phyloP scores from a whole-genome alignment of 2,329 filamentous ascomycete species.

The Cadophora malorum region DNA sequence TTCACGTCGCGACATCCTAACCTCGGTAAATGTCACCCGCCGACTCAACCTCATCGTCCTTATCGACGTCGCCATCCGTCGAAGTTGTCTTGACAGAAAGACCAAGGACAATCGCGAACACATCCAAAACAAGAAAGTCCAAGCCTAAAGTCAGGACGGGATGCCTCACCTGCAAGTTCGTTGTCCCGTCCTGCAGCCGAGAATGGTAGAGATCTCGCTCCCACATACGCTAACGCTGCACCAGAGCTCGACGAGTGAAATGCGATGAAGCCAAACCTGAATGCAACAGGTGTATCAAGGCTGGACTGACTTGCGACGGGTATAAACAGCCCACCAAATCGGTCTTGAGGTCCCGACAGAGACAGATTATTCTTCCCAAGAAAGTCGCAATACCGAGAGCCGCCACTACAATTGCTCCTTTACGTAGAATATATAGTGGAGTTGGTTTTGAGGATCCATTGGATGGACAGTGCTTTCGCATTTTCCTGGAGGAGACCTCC shows the following conservation, averaged over 20 bases:
- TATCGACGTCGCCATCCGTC: background rate
- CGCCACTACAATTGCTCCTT: background rate
- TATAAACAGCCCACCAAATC: conserved; percentile 10
- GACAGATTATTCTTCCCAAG: conserved; percentile 16
- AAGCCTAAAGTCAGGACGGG: conserved; percentile 23
- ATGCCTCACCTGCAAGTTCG: conserved; percentile 27
- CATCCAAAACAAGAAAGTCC: background rate
- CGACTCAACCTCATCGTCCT: background rate
- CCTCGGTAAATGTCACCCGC: conserved; percentile 13
- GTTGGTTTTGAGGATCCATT: conserved; percentile 25
- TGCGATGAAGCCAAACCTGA: conserved; percentile 24
- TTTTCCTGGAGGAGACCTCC: conserved; percentile 34
- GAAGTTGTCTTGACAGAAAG: background rate
- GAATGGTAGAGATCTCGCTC: background rate
- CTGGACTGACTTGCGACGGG: conserved; percentile 25
- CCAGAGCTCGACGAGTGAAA: conserved; percentile 27
- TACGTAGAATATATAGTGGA: conserved; percentile 13
- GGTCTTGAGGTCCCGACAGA: background rate
- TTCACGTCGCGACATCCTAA: background rate
- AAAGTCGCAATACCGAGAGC: background rate
- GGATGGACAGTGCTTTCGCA: conserved; percentile 30
- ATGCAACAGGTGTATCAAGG: conserved; percentile 23
- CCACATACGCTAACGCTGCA: background rate
- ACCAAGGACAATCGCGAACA: background rate
- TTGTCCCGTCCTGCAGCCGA: background rate